These are phyloP conservation scores for Podila horticola DNA, from an alignment of 192 early-diverging fungal genomes.

Conservation along the genomic window DNA sequence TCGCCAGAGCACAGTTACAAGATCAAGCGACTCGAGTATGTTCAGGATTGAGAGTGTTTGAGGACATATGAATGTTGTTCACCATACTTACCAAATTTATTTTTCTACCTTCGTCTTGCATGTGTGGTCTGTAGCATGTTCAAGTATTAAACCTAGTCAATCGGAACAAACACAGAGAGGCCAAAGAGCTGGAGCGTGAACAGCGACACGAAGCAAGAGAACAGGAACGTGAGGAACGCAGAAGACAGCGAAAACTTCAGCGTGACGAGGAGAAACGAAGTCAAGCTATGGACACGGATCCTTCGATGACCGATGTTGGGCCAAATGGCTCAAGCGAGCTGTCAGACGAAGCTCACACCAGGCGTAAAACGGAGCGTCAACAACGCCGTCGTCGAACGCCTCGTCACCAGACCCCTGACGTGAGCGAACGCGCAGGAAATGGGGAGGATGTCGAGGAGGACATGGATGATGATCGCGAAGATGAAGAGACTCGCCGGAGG, in stretches of 20 bases:
- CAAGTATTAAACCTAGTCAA: constrained; percentile 40
- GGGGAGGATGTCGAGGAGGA: neutral
- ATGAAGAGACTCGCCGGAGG: constrained; percentile 21
- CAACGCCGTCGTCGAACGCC: constrained; percentile 20
- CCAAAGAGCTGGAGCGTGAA: constrained; percentile 35
- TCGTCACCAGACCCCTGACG: constrained; percentile 8
- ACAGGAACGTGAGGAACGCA: constrained; percentile 27
- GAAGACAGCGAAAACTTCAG: constrained; percentile 20
- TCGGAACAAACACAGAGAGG: constrained; percentile 30
- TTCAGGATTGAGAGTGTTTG: neutral
- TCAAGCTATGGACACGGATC: constrained; percentile 16
- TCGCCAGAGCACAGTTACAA: constrained; percentile 27
- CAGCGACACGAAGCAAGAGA: constrained; percentile 23
- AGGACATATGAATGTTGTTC: neutral
- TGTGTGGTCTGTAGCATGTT: constrained; percentile 21
- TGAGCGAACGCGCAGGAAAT: neutral
- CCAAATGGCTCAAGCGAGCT: constrained; percentile 23
- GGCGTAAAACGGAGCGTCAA: constrained; percentile 12
- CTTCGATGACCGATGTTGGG: constrained; percentile 37
- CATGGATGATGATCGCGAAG: constrained; percentile 3
- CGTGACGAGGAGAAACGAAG: constrained; percentile 15
- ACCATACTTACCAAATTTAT: neutral
- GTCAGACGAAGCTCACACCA: constrained; percentile 1
- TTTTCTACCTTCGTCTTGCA: neutral
- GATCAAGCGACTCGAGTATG: constrained; percentile 42